Percentiles rank a stretch among this genome's conserved stretches.
phyloP scores from a whole-genome alignment of 495 filamentous ascomycete species.

The Chaetomium tenue region DNA sequence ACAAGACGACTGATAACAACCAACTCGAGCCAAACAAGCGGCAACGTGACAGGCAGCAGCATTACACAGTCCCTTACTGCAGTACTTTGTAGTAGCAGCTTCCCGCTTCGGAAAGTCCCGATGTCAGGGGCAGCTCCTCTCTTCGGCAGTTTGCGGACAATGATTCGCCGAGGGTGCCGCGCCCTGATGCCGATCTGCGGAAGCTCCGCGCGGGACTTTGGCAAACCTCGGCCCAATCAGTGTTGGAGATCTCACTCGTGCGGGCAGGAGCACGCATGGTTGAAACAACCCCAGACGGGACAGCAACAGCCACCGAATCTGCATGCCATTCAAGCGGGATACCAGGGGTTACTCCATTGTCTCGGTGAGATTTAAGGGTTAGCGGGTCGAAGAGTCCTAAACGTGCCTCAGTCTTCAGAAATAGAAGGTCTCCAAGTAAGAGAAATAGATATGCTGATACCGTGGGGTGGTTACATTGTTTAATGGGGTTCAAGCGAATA shows the following conservation, averaged over 20 bases:
- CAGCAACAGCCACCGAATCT: not conserved
- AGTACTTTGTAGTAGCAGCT: not conserved
- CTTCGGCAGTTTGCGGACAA: not conserved
- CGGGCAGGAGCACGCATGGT: not conserved
- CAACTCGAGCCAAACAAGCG: not conserved
- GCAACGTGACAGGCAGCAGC: not conserved
- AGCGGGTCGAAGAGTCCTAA: not conserved
- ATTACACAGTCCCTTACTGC: not conserved
- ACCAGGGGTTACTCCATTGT: not conserved
- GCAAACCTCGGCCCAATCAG: not conserved
- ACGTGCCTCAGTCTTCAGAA: not conserved
- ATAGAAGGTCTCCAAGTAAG: not conserved
- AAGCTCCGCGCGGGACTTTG: not conserved
- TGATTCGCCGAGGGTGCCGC: slow-evolving; percentile 2
- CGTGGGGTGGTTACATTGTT: not conserved
- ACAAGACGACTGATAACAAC: not conserved
- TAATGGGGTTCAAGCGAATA: not conserved
- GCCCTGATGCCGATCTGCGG: slow-evolving; percentile 5
- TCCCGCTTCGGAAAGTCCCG: slow-evolving; percentile 11
- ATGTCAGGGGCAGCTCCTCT: not conserved
- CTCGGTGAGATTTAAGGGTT: slow-evolving; percentile 10
- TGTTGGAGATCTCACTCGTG: not conserved
- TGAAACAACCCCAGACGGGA: not conserved
- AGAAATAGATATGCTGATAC: not conserved
- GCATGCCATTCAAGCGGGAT: not conserved